These are phyloP conservation scores for Cercospora beticola DNA, from an alignment of 2,329 filamentous ascomycete species.

Conservation along the genomic window DNA sequence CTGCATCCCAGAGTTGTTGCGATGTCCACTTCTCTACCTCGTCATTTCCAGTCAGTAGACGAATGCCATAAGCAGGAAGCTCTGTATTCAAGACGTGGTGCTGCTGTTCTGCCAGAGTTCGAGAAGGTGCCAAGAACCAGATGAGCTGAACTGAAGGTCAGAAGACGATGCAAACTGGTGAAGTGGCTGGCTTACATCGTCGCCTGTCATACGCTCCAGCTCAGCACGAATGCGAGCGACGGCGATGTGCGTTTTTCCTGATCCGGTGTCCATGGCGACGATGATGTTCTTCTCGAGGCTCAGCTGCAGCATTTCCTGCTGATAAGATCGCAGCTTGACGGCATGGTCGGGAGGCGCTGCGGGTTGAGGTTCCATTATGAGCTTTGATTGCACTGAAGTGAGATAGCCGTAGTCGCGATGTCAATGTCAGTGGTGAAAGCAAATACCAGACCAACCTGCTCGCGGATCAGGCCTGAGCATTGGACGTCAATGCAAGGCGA, in stretches of 20 bases:
- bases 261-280: conserved; percentile 52
- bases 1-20: conserved; percentile 64
- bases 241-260: conserved; percentile 51
- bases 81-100: conserved; percentile 37
- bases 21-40: conserved; percentile 72
- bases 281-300: conserved; percentile 48
- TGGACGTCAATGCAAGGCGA: background rate
- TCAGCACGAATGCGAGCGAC: conserved; percentile 46
- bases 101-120: conserved; percentile 50
- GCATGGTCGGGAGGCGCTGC: background rate
- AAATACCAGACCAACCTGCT: background rate
- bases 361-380: background rate
- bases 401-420: background rate
- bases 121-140: conserved; percentile 50
- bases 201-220: conserved; percentile 39
- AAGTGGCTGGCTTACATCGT: conserved; percentile 36
- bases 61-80: conserved; percentile 54
- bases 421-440: background rate
- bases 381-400: background rate
- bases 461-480: background rate
- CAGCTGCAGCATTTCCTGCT: conserved; percentile 51
- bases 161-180: background rate
- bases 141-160: conserved; percentile 36
- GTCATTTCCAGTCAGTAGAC: conserved; percentile 66
- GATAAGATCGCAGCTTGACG: conserved; percentile 44